A percentile compares a stretch with the other conserved stretches of the same genome.
These are phyloP conservation scores for Trypanosoma melophagium DNA, from an alignment of 208 protist genomes.

Conservation along the genomic window DNA sequence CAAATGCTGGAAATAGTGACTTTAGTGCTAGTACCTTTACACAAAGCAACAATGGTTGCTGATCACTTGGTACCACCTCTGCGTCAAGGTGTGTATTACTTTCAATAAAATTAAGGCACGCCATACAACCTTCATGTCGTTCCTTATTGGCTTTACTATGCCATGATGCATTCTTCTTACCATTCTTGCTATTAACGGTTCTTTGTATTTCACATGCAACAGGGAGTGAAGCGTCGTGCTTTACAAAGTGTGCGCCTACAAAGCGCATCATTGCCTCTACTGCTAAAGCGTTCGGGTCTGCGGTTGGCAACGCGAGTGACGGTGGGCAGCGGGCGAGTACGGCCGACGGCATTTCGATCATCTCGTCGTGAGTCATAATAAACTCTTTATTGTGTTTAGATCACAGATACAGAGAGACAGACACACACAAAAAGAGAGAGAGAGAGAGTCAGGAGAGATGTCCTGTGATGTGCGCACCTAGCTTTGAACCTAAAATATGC, in stretches of 20 bases:
- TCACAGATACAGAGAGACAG: too few relatives aligned
- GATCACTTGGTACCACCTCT: constrained; percentile 35
- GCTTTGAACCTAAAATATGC: too few relatives aligned
- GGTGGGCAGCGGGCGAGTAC: constrained; percentile 32
- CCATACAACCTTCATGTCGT: constrained; percentile 32
- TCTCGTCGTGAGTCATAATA: constrained; percentile 4
- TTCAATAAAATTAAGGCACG: constrained; percentile 45
- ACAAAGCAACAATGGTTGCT: constrained; percentile 36
- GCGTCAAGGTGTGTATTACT: constrained; percentile 26
- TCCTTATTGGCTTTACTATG: neutral
- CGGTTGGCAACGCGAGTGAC: constrained; percentile 57
- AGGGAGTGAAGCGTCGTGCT: constrained; percentile 40
- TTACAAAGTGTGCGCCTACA: constrained; percentile 39
- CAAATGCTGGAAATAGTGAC: constrained; percentile 75
- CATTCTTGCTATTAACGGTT: neutral
- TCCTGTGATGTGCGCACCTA: too few relatives aligned
- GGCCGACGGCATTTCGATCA: neutral
- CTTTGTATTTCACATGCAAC: constrained; percentile 24
- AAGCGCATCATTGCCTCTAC: constrained; percentile 74
- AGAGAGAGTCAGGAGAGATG: too few relatives aligned
- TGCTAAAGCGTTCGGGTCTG: constrained; percentile 67
- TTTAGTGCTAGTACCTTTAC: constrained; percentile 47
- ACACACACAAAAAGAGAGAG: constrained; percentile 11
- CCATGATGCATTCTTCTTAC: neutral
- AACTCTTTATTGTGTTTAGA: too few relatives aligned